Conservation (phyloP, 148 eudicot genomes). For the Amaranthus hypochondriacus region DNA sequence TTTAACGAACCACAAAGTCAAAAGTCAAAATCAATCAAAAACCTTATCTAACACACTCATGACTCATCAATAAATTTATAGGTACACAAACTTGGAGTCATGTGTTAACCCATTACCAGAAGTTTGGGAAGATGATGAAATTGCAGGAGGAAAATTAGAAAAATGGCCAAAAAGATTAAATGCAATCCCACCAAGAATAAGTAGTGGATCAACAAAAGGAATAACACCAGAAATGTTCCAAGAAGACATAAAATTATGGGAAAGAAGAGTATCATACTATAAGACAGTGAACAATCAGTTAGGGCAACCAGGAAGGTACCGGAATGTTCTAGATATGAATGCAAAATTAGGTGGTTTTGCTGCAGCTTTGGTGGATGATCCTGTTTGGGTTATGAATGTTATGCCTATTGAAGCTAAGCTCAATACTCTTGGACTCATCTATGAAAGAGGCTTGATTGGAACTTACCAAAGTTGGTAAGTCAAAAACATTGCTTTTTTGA, state of each 20-base stretch:
- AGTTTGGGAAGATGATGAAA: constrained; percentile 36
- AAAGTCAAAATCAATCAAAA: not conserved
- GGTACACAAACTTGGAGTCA: constrained; percentile 74
- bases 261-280: constrained; percentile 60
- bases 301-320: constrained; percentile 55
- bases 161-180: constrained; percentile 71
- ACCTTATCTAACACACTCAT: no score
- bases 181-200: constrained; percentile 61
- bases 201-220: constrained; percentile 40
- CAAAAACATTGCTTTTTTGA: no score
- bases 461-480: constrained; percentile 75
- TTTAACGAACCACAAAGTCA: not conserved
- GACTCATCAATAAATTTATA: constrained; percentile 10
- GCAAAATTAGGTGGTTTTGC: constrained; percentile 83
- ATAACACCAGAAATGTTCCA: constrained; percentile 46
- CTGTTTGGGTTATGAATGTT: constrained; percentile 88
- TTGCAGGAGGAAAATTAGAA: constrained; percentile 53
- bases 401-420: constrained; percentile 68
- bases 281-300: constrained; percentile 68
- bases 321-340: constrained; percentile 82
- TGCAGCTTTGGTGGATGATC: constrained; percentile 55
- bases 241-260: constrained; percentile 46
- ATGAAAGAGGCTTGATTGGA: constrained; percentile 77
- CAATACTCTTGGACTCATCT: constrained; percentile 73
- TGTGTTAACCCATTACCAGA: constrained; percentile 65